Percentiles rank a stretch among this genome's conserved stretches.
These are phyloP conservation scores for Phytophthora fragariae DNA, from an alignment of 352 stramenopile genomes.

Conservation along the genomic window DNA sequence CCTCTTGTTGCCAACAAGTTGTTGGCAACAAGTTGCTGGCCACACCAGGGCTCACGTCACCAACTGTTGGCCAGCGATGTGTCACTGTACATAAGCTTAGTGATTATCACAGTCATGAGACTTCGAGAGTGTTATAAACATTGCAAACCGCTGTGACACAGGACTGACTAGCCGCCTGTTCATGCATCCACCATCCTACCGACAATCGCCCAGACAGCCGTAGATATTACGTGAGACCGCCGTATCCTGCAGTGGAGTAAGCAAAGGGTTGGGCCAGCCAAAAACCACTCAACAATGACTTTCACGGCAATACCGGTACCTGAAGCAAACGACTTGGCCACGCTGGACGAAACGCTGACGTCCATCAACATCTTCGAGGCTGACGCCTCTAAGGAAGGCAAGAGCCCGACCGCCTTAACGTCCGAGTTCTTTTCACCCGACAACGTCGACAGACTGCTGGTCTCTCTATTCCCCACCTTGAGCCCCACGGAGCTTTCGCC, in stretches of 20 bases:
- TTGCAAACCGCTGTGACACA: background rate
- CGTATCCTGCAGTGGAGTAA: background rate
- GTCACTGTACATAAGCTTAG: background rate
- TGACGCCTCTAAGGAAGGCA: background rate
- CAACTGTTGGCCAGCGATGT: constrained; percentile 6
- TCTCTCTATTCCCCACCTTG: background rate
- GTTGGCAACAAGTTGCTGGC: background rate
- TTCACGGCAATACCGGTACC: background rate
- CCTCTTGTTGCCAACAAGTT: background rate
- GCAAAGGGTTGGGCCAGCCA: background rate
- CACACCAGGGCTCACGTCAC: constrained; percentile 21
- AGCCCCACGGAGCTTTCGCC: background rate
- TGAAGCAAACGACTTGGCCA: constrained; percentile 14
- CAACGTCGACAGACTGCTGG: constrained; percentile 10
- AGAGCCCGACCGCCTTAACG: background rate
- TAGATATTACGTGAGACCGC: background rate
- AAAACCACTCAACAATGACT: background rate
- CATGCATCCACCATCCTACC: constrained; percentile 12
- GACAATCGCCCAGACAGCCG: background rate
- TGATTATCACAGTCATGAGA: constrained; percentile 13
- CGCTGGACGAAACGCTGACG: constrained; percentile 24
- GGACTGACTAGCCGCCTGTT: background rate
- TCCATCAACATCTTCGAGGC: constrained; percentile 25
- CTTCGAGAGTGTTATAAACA: constrained; percentile 1
- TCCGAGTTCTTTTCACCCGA: background rate